Base-by-base conservation (phyloP, 2,329 filamentous ascomycete species). In the Fusarium aywerte region DNA sequence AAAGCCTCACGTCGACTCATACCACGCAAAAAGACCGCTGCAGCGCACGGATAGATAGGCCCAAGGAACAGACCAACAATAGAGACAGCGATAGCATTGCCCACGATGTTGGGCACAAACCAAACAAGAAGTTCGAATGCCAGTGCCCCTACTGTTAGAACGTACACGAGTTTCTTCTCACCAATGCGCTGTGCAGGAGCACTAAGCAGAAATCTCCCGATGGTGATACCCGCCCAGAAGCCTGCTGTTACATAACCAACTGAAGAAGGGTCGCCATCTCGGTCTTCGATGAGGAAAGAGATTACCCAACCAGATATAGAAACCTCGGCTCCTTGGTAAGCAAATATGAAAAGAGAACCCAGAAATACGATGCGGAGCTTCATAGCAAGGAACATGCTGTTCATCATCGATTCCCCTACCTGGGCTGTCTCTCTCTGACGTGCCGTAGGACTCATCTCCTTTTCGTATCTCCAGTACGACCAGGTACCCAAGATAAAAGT, bases 261-360 rank as follows among this genome's bases (percentile, higher is more conserved):
- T 5, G 84, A 82, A 0, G 85, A 82, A 8, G 91, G 91, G 69
- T 90, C 84, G 15, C 91, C 92, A 57, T 88, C 81, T 35, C 92
- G 89, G 65, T 88, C 86, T 48, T 85, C 85, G 77, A 96, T 93
- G 36, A 96, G 81, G 80, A 94, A 96, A 4, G 90, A 93, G 64
- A 95, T 93, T 47, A 95, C 90, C 93, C 92, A 96, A 52, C 92
- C 92, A 0, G 90, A 92, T 67, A 95, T 92, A 58, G 89, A 89
- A 16, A 96, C 92, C 78, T 96, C 92, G 33, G 91, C 90, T 32
- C 92, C 92, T 77, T 96, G 92, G 76, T 97, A 96, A 25, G 89
- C 87, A 76, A 96, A 96, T 76, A 96, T 91, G 81, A 96, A 96
- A 11, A 92, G 76, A 0, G 92, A 90, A 4, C 92, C 91, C 0